Evolutionary conservation across 257 asterid species (phyloP).

Genomic region (Solanum bulbocastanum): DNA sequence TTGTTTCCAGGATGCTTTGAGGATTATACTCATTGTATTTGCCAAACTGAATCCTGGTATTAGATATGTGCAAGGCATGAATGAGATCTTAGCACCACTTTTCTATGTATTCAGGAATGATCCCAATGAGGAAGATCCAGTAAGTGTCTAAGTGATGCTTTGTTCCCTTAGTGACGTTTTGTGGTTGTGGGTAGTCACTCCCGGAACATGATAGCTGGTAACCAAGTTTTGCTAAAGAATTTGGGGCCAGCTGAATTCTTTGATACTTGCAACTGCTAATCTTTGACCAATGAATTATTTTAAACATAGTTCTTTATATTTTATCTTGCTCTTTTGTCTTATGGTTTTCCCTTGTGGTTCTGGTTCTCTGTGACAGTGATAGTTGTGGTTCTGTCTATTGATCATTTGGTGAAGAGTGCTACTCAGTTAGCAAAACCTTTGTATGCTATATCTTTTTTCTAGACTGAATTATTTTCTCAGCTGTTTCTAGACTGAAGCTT

Average conservation of each 20-base stretch:
- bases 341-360: neutral
- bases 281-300: neutral
- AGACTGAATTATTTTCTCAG: neutral
- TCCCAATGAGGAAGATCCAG: conserved; percentile 65
- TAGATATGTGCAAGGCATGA: conserved; percentile 99
- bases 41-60: conserved; percentile 96
- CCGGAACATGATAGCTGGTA: neutral
- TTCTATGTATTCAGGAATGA: conserved; percentile 72
- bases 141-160: conserved; percentile 14
- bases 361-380: neutral
- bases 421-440: neutral
- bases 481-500: neutral
- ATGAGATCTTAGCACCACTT: conserved; percentile 86
- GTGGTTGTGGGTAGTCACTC: neutral
- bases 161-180: neutral
- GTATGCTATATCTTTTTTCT: neutral
- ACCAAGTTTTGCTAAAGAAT: neutral
- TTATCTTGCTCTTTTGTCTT: neutral
- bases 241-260: neutral
- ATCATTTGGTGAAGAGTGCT: neutral
- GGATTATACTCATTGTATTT: conserved; percentile 56
- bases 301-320: neutral
- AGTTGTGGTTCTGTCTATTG: neutral
- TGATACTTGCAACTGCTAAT: neutral
- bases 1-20: conserved; percentile 64